Conservation (phyloP, 1,139 yeast genomes). For the Kodamaea arcana region DNA sequence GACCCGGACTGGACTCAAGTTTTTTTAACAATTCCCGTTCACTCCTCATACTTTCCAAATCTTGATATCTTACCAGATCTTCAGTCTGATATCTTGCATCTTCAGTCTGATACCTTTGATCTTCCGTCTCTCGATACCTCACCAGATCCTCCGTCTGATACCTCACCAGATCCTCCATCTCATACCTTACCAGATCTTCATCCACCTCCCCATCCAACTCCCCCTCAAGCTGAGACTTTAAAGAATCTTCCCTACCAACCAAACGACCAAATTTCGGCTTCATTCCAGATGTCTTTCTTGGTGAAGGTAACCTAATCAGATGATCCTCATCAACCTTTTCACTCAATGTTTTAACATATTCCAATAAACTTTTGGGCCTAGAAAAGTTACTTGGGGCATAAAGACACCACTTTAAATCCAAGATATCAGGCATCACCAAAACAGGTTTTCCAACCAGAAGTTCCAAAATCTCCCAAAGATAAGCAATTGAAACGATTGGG, state of each 20-base stretch:
- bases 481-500: conserved; percentile 54
- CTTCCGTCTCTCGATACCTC: conserved; percentile 14
- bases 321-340: conserved; percentile 4
- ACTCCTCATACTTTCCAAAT: conserved; percentile 24
- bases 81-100: conserved; percentile 19
- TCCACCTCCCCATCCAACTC: no score
- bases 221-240: no score
- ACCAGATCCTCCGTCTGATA: conserved; percentile 1
- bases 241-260: conserved; percentile 15
- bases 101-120: conserved; percentile 10
- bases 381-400: conserved; percentile 36
- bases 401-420: conserved; percentile 50
- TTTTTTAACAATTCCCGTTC: conserved; percentile 25
- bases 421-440: conserved; percentile 28
- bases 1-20: conserved; percentile 13
- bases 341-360: conserved; percentile 23
- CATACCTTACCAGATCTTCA: not conserved
- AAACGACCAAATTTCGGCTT: conserved; percentile 34
- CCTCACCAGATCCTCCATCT: not conserved
- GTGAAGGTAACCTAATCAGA: conserved; percentile 34
- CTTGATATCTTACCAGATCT: conserved; percentile 32
- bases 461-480: conserved; percentile 43
- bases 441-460: conserved; percentile 16
- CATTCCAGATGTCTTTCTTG: conserved; percentile 27
- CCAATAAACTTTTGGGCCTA: conserved; percentile 29